Evolutionary conservation across 306 rosid species (phyloP).

Genomic region (Cicer bijugum): DNA sequence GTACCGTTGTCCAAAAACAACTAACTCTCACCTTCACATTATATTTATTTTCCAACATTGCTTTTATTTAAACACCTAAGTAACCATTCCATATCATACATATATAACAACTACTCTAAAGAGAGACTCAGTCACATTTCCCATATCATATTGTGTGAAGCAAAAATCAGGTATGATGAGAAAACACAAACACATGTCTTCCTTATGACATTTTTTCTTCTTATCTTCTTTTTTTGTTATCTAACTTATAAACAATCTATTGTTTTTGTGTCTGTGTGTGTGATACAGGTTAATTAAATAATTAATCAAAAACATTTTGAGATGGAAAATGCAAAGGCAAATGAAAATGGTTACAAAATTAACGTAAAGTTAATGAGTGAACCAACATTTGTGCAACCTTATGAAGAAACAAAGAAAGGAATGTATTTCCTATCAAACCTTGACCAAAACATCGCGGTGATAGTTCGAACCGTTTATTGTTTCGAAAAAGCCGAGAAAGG

Average conservation of each 20-base stretch:
- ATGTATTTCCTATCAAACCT: constrained; percentile 80
- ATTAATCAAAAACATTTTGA: constrained; percentile 1
- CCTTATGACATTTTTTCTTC: constrained; percentile 27
- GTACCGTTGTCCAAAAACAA: constrained; percentile 47
- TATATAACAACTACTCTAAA: constrained; percentile 37
- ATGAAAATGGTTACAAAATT: constrained; percentile 46
- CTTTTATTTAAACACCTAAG: constrained; percentile 11
- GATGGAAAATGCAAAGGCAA: constrained; percentile 52
- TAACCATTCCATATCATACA: constrained; percentile 38
- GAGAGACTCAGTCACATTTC: constrained; percentile 24
- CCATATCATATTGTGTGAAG: constrained; percentile 43
- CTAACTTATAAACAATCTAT: too few relatives aligned
- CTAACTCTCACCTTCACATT: constrained; percentile 51
- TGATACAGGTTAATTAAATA: constrained; percentile 37
- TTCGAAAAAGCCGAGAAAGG: constrained; percentile 61
- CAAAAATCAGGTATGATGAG: constrained; percentile 43
- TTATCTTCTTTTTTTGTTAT: neutral
- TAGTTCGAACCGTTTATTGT: constrained; percentile 73
- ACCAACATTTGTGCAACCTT: constrained; percentile 68
- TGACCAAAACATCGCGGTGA: constrained; percentile 87
- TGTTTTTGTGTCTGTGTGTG: too few relatives aligned
- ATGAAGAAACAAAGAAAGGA: constrained; percentile 73
- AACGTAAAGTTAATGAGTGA: constrained; percentile 56
- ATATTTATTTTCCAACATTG: constrained; percentile 39
- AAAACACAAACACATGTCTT: constrained; percentile 40